These are phyloP conservation scores for Trifolium dubium DNA, from an alignment of 306 rosid species.

Conservation along the genomic window DNA sequence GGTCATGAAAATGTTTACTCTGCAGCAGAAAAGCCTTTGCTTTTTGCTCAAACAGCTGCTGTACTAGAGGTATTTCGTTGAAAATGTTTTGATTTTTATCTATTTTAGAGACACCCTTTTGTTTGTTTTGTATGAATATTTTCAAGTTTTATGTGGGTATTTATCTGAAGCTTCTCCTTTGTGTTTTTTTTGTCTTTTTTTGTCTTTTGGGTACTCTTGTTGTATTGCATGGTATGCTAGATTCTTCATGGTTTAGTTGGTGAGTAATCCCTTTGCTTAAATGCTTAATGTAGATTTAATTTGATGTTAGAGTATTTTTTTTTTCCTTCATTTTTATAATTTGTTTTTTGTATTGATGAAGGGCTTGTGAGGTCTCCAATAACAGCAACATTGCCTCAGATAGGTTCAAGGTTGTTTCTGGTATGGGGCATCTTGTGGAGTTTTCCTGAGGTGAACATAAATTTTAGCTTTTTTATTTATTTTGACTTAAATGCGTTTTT, in stretches of 20 bases:
- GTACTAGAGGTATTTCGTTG: slow-evolving; percentile 60
- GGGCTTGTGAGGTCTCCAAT: slow-evolving; percentile 89
- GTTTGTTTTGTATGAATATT: slow-evolving; percentile 25
- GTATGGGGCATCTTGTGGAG: slow-evolving; percentile 91
- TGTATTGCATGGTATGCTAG: slow-evolving; percentile 53
- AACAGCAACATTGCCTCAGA: slow-evolving; percentile 84
- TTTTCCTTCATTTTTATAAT: slow-evolving; percentile 16
- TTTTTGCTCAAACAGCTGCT: slow-evolving; percentile 81
- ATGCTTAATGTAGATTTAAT: slow-evolving; percentile 16
- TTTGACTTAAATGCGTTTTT: not conserved
- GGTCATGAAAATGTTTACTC: slow-evolving; percentile 71
- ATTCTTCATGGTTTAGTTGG: slow-evolving; percentile 88
- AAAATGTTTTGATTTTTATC: slow-evolving; percentile 21
- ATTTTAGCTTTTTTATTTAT: not conserved
- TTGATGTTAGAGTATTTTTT: slow-evolving; percentile 13
- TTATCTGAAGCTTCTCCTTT: not conserved
- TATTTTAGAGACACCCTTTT: slow-evolving; percentile 34
- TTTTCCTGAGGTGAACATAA: slow-evolving; percentile 55
- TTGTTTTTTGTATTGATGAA: slow-evolving; percentile 35
- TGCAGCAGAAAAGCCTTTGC: slow-evolving; percentile 76
- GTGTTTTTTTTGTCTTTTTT: not conserved
- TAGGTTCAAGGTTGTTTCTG: slow-evolving; percentile 73
- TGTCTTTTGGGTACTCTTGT: slow-evolving; percentile 6
- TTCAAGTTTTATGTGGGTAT: not conserved
- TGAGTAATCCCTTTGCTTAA: slow-evolving; percentile 48